Percentiles rank a stretch among this genome's conserved stretches.
phyloP scores from a whole-genome alignment of 257 asterid species.

The Euphrasia confusa region DNA sequence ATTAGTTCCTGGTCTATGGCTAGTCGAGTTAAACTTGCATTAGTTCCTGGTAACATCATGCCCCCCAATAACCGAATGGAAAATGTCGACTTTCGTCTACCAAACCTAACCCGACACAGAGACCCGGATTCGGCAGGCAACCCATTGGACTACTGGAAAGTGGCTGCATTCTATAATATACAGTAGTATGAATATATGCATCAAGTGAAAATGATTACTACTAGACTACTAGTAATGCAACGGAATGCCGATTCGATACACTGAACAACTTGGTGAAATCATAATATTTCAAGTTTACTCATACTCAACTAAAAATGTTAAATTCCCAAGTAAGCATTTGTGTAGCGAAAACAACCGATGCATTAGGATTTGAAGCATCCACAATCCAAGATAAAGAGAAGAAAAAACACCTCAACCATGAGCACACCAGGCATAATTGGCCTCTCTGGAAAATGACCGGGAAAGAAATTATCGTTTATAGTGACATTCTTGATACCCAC shows the following conservation, averaged over 20 bases:
- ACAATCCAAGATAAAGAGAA: neutral
- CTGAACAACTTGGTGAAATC: neutral
- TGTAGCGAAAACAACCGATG: neutral
- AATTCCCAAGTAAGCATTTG: neutral
- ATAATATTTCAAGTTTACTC: too few species aligned
- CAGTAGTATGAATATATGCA: neutral
- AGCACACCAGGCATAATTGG: slow-evolving; percentile 89
- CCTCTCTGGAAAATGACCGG: slow-evolving; percentile 81
- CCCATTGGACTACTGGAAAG: neutral
- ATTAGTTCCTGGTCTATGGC: too few species aligned
- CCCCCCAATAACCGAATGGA: too few species aligned
- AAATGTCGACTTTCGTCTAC: too few species aligned
- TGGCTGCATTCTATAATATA: neutral
- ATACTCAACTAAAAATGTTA: too few species aligned
- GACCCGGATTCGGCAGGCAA: neutral
- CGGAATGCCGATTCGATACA: neutral
- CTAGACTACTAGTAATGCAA: neutral
- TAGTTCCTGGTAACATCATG: too few species aligned
- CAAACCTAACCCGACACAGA: too few species aligned
- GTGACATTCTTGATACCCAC: slow-evolving; percentile 93
- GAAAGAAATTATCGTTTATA: slow-evolving; percentile 68
- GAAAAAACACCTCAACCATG: slow-evolving; percentile 62
- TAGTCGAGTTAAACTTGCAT: too few species aligned
- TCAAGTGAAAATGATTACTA: neutral
- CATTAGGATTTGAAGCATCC: neutral